These are phyloP conservation scores for Tubosaeta brunneosetosa DNA, from an alignment of 768 basidiomycete genomes.

Conservation along the genomic window DNA sequence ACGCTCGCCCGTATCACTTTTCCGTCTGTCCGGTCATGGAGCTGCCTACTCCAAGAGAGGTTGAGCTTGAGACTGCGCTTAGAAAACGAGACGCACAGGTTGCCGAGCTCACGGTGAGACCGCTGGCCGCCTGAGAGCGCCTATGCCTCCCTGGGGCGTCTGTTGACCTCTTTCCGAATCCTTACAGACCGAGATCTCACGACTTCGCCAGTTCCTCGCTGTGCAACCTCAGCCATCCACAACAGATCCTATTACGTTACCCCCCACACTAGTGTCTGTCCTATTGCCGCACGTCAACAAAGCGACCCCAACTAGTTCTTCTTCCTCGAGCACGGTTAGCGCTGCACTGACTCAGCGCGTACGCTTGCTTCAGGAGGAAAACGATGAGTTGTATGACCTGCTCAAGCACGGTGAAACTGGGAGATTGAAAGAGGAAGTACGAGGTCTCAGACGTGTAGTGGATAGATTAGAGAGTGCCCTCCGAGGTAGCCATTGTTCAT, in stretches of 20 bases:
- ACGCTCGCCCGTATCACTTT: conserved; percentile 11
- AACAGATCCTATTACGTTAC: conserved; percentile 63
- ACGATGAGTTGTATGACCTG: conserved; percentile 78
- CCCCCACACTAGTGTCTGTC: conserved; percentile 64
- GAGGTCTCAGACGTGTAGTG: conserved; percentile 62
- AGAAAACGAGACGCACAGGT: conserved; percentile 71
- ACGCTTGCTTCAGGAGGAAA: conserved; percentile 75
- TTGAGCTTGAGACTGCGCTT: conserved; percentile 77
- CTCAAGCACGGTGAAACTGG: conserved; percentile 74
- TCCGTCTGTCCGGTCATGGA: conserved; percentile 44
- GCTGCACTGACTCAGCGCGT: conserved; percentile 74
- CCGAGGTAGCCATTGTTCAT: conserved; percentile 48
- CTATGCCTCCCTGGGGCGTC: conserved; percentile 13
- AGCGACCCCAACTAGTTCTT: conserved; percentile 31
- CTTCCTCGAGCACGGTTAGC: conserved; percentile 51
- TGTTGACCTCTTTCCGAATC: conserved; percentile 14
- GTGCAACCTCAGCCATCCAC: conserved; percentile 55
- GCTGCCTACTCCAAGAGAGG: conserved; percentile 68
- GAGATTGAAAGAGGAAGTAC: conserved; percentile 76
- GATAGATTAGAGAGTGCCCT: conserved; percentile 69
- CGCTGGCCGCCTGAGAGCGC: conserved; percentile 17
- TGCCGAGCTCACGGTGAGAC: conserved; percentile 64
- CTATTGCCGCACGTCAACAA: conserved; percentile 62
- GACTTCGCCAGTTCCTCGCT: conserved; percentile 60
- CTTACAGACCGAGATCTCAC: conserved; percentile 65